Evolutionary conservation across 2,329 filamentous ascomycete species (phyloP).

Genomic region (Aspergillus sp.): DNA sequence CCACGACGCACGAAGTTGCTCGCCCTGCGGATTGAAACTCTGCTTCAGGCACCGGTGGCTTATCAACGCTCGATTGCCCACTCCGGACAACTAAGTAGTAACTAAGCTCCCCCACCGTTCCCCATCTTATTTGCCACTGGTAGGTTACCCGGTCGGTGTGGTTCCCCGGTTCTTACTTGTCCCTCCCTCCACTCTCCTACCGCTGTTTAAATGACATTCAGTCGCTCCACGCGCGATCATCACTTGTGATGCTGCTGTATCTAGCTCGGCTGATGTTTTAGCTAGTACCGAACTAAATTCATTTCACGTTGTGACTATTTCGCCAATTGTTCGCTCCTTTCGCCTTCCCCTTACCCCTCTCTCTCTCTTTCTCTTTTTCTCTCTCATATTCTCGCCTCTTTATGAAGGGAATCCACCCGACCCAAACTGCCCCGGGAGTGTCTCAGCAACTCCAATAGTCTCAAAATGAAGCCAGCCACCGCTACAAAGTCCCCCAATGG

Average conservation of each 20-base stretch:
- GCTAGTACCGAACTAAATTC: neutral
- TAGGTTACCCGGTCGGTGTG: slow-evolving; percentile 10
- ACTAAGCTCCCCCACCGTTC: neutral
- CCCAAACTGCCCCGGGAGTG: slow-evolving; percentile 11
- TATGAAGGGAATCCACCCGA: slow-evolving; percentile 18
- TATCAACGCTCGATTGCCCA: slow-evolving; percentile 3
- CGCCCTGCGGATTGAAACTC: neutral
- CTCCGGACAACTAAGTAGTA: slow-evolving; percentile 6
- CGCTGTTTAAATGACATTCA: neutral
- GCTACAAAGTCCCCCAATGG: slow-evolving; percentile 31
- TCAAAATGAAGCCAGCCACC: slow-evolving; percentile 29
- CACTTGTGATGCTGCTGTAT: slow-evolving; percentile 4
- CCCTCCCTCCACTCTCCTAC: neutral
- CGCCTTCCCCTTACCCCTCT: neutral
- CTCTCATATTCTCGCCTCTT: slow-evolving; percentile 8
- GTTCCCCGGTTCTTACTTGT: slow-evolving; percentile 14
- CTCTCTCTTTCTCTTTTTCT: neutral
- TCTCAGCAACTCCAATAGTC: slow-evolving; percentile 10
- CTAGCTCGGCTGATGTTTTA: slow-evolving; percentile 9
- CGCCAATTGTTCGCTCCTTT: slow-evolving; percentile 5
- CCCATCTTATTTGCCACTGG: slow-evolving; percentile 13
- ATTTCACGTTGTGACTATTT: neutral
- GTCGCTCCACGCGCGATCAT: slow-evolving; percentile 8
- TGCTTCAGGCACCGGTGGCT: slow-evolving; percentile 10
- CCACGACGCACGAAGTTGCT: slow-evolving; percentile 4